phyloP scores from a whole-genome alignment of 208 protist genomes.

The Balamuthia mandrillaris region DNA sequence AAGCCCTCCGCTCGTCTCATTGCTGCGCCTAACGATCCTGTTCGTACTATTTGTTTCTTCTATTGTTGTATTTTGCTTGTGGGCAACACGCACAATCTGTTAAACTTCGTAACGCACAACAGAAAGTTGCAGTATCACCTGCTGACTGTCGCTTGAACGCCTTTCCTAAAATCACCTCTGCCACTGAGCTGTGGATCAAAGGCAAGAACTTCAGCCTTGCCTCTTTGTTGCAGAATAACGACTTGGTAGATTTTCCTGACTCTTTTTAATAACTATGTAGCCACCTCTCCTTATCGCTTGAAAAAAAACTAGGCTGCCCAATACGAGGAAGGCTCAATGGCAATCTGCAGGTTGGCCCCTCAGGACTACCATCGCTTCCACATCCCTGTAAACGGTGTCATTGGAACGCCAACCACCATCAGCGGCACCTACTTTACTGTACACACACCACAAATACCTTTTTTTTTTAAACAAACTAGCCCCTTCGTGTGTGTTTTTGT shows the following conservation, averaged over 20 bases:
- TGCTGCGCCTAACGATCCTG: neutral
- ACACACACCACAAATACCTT: neutral
- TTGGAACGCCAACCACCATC: neutral
- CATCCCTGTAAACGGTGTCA: constrained; percentile 49
- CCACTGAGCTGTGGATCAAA: constrained; percentile 37
- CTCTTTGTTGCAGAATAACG: constrained; percentile 3
- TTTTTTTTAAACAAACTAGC: neutral
- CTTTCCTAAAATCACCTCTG: neutral
- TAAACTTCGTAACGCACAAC: neutral
- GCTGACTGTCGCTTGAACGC: constrained; percentile 31
- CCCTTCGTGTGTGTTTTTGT: neutral
- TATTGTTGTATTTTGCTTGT: neutral
- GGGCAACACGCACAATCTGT: too few species aligned
- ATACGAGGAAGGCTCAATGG: constrained; percentile 1
- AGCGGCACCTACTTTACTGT: constrained; percentile 40
- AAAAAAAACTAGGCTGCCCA: neutral
- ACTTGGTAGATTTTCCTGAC: constrained; percentile 3
- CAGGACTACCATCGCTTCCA: constrained; percentile 79
- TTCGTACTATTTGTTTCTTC: neutral
- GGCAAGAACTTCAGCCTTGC: constrained; percentile 25
- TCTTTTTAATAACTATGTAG: neutral
- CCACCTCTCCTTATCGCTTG: neutral
- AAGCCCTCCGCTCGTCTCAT: constrained; percentile 65
- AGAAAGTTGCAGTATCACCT: constrained; percentile 37
- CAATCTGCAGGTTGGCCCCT: constrained; percentile 60